Evolutionary conservation across 768 basidiomycete genomes (phyloP).

Genomic region (Lentinus brumalis): DNA sequence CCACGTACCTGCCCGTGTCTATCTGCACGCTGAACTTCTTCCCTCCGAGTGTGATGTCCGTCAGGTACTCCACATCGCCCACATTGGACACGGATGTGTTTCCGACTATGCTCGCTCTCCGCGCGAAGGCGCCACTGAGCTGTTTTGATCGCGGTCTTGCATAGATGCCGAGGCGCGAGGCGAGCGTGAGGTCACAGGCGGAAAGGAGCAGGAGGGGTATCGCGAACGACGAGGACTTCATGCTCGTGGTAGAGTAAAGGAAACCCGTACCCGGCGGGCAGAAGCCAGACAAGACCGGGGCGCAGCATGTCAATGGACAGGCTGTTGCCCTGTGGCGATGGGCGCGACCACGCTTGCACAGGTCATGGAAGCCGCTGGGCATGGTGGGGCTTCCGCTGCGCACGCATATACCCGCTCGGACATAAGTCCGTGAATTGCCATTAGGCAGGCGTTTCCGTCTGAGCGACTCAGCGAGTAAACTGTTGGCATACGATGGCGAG

Average conservation of each 20-base stretch:
- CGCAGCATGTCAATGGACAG: background rate
- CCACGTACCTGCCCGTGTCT: slow-evolving; percentile 73
- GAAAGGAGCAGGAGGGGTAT: slow-evolving; percentile 14
- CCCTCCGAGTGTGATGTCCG: slow-evolving; percentile 71
- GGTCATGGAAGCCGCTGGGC: background rate
- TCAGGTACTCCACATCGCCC: slow-evolving; percentile 72
- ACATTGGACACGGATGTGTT: slow-evolving; percentile 54
- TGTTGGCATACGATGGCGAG: no score
- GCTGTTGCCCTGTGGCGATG: background rate
- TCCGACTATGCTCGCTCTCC: slow-evolving; percentile 14
- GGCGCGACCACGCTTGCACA: background rate
- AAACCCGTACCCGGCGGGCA: background rate
- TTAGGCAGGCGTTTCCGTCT: no score
- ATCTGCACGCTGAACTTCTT: slow-evolving; percentile 58
- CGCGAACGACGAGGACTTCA: slow-evolving; percentile 5
- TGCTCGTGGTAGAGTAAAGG: background rate
- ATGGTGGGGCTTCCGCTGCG: no score
- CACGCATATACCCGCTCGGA: no score
- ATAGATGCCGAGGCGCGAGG: slow-evolving; percentile 19
- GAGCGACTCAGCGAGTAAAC: no score
- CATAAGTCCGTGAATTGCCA: no score
- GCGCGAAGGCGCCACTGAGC: slow-evolving; percentile 14
- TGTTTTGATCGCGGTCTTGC: slow-evolving; percentile 34
- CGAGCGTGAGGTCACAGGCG: slow-evolving; percentile 18
- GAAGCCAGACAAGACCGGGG: background rate